Conservation (phyloP, 1,139 yeast species). For the Hansenula lynferdii region DNA sequence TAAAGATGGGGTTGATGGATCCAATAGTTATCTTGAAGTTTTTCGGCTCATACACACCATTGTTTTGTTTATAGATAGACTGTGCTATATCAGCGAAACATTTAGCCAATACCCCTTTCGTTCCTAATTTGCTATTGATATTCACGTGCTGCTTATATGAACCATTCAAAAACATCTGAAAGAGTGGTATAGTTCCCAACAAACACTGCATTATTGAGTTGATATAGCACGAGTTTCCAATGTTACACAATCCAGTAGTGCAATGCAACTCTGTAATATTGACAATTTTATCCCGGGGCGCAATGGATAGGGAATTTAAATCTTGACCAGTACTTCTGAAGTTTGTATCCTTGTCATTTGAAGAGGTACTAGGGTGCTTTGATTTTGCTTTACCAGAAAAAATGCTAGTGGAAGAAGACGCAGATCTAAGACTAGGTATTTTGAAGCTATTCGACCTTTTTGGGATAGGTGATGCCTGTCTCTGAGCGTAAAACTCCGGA, state of each 20-base stretch:
- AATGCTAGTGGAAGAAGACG: background rate
- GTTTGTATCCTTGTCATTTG: no score
- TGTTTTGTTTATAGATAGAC: slow-evolving; percentile 49
- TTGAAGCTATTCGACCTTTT: slow-evolving; percentile 12
- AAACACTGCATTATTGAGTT: slow-evolving; percentile 88
- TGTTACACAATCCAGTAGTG: slow-evolving; percentile 63
- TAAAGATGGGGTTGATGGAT: slow-evolving; percentile 63
- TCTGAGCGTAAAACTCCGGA: slow-evolving; percentile 2
- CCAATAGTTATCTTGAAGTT: slow-evolving; percentile 65
- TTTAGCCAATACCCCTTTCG: slow-evolving; percentile 76
- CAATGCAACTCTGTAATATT: slow-evolving; percentile 22
- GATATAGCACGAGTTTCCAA: slow-evolving; percentile 93
- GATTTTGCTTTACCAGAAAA: no score
- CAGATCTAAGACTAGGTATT: slow-evolving; percentile 3
- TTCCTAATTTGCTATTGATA: slow-evolving; percentile 69
- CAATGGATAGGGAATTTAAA: background rate
- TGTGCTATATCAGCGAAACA: slow-evolving; percentile 65
- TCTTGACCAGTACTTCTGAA: background rate
- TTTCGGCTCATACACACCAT: slow-evolving; percentile 47
- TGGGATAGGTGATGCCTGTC: slow-evolving; percentile 5
- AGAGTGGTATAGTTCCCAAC: slow-evolving; percentile 43
- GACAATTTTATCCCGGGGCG: background rate
- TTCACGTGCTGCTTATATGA: slow-evolving; percentile 72
- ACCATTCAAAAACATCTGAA: slow-evolving; percentile 45
- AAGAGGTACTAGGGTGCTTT: no score